Evolutionary conservation across 23 red algal genomes (phyloP).

Genomic region (Pyropia haitanensis): DNA sequence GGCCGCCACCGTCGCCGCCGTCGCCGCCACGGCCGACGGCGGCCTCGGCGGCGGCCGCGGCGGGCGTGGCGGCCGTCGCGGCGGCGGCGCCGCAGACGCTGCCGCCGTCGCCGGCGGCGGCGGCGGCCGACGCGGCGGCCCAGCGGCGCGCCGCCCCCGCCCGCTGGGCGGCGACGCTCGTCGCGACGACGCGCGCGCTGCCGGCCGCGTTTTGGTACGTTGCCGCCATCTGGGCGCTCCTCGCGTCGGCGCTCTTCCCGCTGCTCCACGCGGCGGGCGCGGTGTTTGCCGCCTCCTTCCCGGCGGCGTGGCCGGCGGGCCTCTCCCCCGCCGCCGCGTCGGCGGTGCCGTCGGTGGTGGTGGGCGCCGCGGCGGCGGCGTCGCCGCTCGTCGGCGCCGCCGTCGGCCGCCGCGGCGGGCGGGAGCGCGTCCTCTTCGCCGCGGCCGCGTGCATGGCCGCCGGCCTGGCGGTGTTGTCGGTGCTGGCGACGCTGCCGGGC

Average conservation of each 20-base stretch:
- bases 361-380: constrained; percentile 13
- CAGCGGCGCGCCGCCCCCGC: background rate
- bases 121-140: background rate
- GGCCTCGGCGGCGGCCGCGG: too few species aligned
- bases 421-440: constrained; percentile 13
- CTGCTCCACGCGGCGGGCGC: constrained; percentile 28
- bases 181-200: constrained; percentile 5
- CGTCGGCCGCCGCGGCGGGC: constrained; percentile 17
- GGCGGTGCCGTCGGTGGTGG: constrained; percentile 10
- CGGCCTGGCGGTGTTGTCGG: constrained; percentile 8
- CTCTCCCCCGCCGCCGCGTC: constrained; percentile 13
- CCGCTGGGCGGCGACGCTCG: background rate
- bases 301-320: background rate
- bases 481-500: background rate
- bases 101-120: too few species aligned
- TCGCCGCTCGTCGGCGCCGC: constrained; percentile 33
- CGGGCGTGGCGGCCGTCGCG: too few species aligned
- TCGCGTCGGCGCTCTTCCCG: constrained; percentile 31
- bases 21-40: background rate
- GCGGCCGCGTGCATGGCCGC: background rate
- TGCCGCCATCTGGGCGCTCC: constrained; percentile 18
- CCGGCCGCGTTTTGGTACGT: constrained; percentile 36
- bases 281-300: constrained; percentile 26
- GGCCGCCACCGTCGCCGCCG: background rate
- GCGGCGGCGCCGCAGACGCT: background rate